phyloP scores from a whole-genome alignment of 495 filamentous ascomycete genomes.

The Pseudomonodictys pantanalensis region DNA sequence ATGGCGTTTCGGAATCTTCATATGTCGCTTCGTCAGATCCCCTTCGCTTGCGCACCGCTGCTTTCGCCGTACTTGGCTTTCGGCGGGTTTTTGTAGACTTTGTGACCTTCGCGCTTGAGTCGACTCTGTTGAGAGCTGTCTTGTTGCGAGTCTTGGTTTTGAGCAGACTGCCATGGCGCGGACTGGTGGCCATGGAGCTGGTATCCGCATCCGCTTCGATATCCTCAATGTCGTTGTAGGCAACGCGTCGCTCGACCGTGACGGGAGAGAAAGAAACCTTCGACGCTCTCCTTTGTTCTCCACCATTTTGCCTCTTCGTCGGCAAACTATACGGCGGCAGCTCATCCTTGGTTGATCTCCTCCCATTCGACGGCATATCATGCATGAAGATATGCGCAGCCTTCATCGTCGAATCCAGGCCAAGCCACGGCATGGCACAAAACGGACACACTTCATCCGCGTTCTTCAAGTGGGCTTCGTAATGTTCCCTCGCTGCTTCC shows the following conservation, averaged over 20 bases:
- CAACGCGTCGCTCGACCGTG: slow-evolving; percentile 11
- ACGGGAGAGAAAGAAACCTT: slow-evolving; percentile 21
- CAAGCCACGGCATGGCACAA: slow-evolving; percentile 14
- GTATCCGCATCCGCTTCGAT: slow-evolving; percentile 8
- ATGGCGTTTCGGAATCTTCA: background rate
- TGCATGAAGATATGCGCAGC: background rate
- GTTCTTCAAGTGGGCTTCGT: slow-evolving; percentile 4
- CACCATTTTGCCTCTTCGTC: background rate
- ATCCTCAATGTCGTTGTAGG: slow-evolving; percentile 16
- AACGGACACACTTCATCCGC: slow-evolving; percentile 16
- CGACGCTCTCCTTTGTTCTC: background rate
- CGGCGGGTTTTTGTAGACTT: background rate
- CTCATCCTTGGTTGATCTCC: background rate
- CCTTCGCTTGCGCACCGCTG: background rate
- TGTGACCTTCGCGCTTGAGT: background rate
- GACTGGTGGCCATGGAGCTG: slow-evolving; percentile 7
- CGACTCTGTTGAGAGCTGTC: background rate
- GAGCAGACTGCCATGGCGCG: slow-evolving; percentile 7
- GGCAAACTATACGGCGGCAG: background rate
- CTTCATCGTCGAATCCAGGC: slow-evolving; percentile 3
- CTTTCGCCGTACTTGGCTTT: background rate
- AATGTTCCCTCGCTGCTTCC: background rate
- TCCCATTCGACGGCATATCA: background rate
- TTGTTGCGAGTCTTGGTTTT: background rate
- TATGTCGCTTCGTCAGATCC: background rate